Conservation (phyloP, 2,329 filamentous ascomycete genomes). For the Ophiosphaerella korrae region DNA sequence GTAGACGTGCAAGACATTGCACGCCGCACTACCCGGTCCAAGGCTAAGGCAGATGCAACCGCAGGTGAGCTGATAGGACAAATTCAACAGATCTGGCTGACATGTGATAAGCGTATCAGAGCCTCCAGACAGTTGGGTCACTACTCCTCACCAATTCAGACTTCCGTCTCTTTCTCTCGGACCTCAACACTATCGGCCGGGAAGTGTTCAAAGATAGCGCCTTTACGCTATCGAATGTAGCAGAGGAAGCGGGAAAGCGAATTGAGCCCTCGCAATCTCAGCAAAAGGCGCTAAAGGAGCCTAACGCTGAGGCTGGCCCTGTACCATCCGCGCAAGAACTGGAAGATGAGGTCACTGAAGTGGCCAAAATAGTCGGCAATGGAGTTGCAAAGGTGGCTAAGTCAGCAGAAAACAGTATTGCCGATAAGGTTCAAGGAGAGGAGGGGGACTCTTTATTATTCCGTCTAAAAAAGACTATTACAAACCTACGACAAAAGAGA, state of each 20-base stretch:
- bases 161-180: conserved; percentile 83
- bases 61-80: conserved; percentile 60
- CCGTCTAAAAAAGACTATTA: conserved; percentile 76
- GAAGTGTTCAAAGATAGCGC: conserved; percentile 89
- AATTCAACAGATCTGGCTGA: conserved; percentile 18
- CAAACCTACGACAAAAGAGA: conserved; percentile 72
- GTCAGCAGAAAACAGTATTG: conserved; percentile 71
- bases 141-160: conserved; percentile 89
- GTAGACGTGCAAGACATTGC: conserved; percentile 70
- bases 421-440: conserved; percentile 72
- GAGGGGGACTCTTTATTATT: conserved; percentile 75
- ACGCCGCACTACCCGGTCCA: conserved; percentile 64
- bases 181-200: conserved; percentile 76
- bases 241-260: conserved; percentile 73
- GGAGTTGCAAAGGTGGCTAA: conserved; percentile 54
- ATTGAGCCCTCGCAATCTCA: conserved; percentile 72
- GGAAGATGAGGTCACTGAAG: conserved; percentile 52
- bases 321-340: conserved; percentile 68
- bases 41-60: conserved; percentile 71
- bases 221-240: conserved; percentile 75
- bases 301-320: conserved; percentile 55
- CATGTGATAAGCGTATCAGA: conserved; percentile 68
- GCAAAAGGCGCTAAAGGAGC: conserved; percentile 58
- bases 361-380: conserved; percentile 52
- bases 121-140: conserved; percentile 79